phyloP scores from a whole-genome alignment of 331 rosid species.

The Malus hybrid region DNA sequence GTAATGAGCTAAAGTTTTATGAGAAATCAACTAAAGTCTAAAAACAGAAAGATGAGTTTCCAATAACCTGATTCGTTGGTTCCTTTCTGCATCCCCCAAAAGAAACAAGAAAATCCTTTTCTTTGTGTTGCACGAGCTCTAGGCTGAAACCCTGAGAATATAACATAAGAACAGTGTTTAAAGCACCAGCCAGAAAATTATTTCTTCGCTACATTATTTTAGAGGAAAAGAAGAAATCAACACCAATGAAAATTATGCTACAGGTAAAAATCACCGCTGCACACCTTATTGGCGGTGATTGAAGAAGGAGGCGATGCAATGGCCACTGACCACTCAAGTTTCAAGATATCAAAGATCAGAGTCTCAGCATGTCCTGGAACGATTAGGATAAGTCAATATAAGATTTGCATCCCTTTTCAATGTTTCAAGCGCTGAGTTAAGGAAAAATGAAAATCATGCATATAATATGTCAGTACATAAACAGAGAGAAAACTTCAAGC shows the following conservation, averaged over 20 bases:
- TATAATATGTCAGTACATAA: not conserved
- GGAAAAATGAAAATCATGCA: not conserved
- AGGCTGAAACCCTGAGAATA: constrained; percentile 79
- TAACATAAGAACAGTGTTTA: constrained; percentile 8
- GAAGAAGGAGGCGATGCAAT: constrained; percentile 67
- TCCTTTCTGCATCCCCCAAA: constrained; percentile 95
- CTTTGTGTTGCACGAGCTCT: constrained; percentile 71
- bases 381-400: not conserved
- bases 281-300: constrained; percentile 74
- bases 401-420: not conserved
- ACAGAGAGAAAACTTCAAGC: not conserved
- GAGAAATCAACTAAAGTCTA: constrained; percentile 1
- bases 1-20: not conserved
- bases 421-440: not conserved
- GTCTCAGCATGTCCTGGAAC: constrained; percentile 82
- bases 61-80: constrained; percentile 72
- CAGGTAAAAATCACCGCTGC: constrained; percentile 5
- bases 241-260: not conserved
- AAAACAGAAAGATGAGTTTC: not conserved
- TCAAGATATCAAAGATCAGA: constrained; percentile 64
- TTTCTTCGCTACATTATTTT: not conserved
- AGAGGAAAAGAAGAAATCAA: not conserved
- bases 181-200: constrained; percentile 4
- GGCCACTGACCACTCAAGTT: constrained; percentile 75
- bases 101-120: constrained; percentile 89